A percentile compares a stretch with the other conserved stretches of the same genome.
Evolutionary conservation across 169 alveolate species (phyloP).

Genomic region (Cryptosporidium bovis): DNA sequence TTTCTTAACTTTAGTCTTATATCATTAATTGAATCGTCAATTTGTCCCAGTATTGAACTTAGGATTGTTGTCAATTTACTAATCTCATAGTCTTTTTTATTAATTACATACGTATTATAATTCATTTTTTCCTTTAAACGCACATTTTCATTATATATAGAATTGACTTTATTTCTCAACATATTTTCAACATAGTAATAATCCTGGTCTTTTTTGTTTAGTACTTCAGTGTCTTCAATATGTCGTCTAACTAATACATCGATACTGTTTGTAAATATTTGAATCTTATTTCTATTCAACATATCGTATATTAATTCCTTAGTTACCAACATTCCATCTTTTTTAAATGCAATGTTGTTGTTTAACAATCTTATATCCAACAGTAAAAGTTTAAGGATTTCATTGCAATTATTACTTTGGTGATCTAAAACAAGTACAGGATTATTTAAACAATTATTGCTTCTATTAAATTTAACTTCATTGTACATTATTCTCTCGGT

Average conservation of each 20-base stretch:
- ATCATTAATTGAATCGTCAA: constrained; percentile 45
- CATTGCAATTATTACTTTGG: constrained; percentile 39
- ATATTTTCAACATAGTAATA: constrained; percentile 48
- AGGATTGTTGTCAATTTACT: constrained; percentile 23
- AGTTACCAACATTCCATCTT: constrained; percentile 4
- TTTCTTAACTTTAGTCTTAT: constrained; percentile 32
- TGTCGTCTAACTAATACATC: constrained; percentile 34
- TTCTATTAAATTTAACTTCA: constrained; percentile 20
- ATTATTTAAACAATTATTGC: constrained; percentile 19
- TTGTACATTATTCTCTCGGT: constrained; percentile 23
- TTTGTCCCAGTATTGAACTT: constrained; percentile 35
- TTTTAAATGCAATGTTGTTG: background rate
- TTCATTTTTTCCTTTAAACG: constrained; percentile 10
- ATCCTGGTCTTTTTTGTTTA: constrained; percentile 63
- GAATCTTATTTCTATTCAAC: constrained; percentile 51
- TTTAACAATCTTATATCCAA: constrained; percentile 51
- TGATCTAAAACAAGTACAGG: constrained; percentile 21
- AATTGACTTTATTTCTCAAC: constrained; percentile 47
- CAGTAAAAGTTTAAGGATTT: constrained; percentile 12
- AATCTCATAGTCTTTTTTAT: constrained; percentile 43
- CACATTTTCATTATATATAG: constrained; percentile 36
- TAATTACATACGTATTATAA: constrained; percentile 6
- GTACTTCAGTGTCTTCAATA: constrained; percentile 31
- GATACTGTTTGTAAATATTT: constrained; percentile 15
- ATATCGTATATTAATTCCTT: constrained; percentile 38